Percentiles rank a stretch among this genome's conserved stretches.
phyloP scores from a whole-genome alignment of 192 early-diverging fungal species.

The Backusella sp. region DNA sequence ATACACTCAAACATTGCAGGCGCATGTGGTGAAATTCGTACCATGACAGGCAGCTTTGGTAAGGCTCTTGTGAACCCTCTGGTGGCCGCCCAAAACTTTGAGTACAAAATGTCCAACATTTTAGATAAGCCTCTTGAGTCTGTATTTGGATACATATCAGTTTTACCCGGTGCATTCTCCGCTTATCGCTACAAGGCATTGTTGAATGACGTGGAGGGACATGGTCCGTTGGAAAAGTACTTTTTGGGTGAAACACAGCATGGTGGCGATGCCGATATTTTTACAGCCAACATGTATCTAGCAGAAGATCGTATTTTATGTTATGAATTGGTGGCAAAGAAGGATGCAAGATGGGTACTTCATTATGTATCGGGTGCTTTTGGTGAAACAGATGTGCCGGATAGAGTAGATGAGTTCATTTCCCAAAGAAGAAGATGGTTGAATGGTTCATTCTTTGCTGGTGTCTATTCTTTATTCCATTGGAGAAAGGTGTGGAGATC shows the following conservation, averaged over 20 bases:
- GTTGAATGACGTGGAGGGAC: conserved; percentile 57
- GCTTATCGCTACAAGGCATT: conserved; percentile 79
- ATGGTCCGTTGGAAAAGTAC: conserved; percentile 70
- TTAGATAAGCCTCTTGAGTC: conserved; percentile 74
- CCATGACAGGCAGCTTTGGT: conserved; percentile 51
- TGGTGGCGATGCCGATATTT: conserved; percentile 59
- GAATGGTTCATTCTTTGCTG: conserved; percentile 80
- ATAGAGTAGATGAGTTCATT: conserved; percentile 64
- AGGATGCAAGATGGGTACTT: conserved; percentile 62
- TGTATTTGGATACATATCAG: conserved; percentile 85
- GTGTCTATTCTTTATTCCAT: conserved; percentile 64
- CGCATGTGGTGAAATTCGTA: conserved; percentile 66
- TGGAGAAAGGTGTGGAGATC: conserved; percentile 60
- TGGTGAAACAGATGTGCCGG: conserved; percentile 85
- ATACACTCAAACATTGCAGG: conserved; percentile 58
- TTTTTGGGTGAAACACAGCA: conserved; percentile 69
- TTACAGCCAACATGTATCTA: conserved; percentile 80
- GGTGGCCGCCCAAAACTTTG: conserved; percentile 67
- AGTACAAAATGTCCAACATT: conserved; percentile 73
- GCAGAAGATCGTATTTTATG: conserved; percentile 86
- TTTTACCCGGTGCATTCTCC: conserved; percentile 84
- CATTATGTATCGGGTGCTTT: conserved; percentile 70
- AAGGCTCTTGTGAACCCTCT: conserved; percentile 52
- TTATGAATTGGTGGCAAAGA: conserved; percentile 82
- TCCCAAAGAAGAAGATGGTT: conserved; percentile 81